A percentile compares a stretch with the other conserved stretches of the same genome.
These are phyloP conservation scores for Cryptosporidium andersoni DNA, from an alignment of 169 alveolate species.

Conservation along the genomic window DNA sequence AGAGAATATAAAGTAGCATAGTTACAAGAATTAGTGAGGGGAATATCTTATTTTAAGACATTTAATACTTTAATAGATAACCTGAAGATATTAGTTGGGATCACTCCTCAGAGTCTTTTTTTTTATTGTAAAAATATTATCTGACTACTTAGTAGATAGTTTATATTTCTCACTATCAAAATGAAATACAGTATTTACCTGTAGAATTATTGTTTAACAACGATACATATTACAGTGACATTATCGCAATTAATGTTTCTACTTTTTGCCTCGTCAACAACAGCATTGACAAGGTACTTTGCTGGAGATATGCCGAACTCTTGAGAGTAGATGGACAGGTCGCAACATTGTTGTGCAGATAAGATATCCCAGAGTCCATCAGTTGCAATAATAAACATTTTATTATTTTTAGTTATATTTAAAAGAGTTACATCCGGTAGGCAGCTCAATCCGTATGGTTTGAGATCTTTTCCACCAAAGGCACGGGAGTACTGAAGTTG, in stretches of 20 bases:
- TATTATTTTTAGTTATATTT: conserved; percentile 69
- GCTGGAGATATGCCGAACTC: conserved; percentile 75
- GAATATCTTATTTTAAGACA: background rate
- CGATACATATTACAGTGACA: conserved; percentile 72
- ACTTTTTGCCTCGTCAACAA: conserved; percentile 63
- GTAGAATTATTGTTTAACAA: background rate
- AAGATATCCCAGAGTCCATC: conserved; percentile 85
- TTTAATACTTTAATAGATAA: too few relatives aligned
- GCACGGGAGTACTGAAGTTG: conserved; percentile 83
- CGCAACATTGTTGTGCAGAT: conserved; percentile 74
- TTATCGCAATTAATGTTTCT: conserved; percentile 73
- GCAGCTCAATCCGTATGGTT: conserved; percentile 78
- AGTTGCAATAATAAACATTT: conserved; percentile 77
- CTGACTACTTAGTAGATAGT: too few relatives aligned
- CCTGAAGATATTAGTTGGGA: background rate
- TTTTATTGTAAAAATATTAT: background rate
- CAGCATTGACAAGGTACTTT: conserved; percentile 70
- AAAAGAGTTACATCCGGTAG: conserved; percentile 77
- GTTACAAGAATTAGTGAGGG: background rate
- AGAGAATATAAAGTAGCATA: too few relatives aligned
- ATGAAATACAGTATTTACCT: too few relatives aligned
- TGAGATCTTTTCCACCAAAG: conserved; percentile 83
- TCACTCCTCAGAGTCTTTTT: background rate
- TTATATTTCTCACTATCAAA: background rate
- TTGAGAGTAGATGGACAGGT: conserved; percentile 8